These are phyloP conservation scores for Sambucus nigra DNA, from an alignment of 129 eudicot genomes.

Conservation along the genomic window DNA sequence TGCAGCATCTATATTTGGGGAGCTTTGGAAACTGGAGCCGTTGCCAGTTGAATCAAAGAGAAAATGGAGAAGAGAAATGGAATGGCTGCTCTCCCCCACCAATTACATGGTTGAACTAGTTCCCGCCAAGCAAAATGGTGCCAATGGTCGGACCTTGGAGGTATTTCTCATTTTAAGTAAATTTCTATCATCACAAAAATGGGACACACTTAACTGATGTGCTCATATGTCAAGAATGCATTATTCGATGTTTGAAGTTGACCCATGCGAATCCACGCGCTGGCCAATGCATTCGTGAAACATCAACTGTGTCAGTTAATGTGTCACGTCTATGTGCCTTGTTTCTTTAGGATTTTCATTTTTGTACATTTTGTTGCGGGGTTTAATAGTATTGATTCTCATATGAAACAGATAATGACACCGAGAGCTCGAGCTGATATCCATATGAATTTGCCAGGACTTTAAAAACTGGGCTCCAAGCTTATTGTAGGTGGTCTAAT, in stretches of 20 bases:
- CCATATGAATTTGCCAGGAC: conserved; percentile 86
- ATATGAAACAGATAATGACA: conserved; percentile 71
- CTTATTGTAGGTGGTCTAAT: conserved; percentile 73
- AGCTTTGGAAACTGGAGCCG: conserved; percentile 97
- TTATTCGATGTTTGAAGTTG: too few species aligned
- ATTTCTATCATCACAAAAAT: too few species aligned
- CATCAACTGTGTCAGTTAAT: too few species aligned
- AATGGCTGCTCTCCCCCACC: conserved; percentile 88
- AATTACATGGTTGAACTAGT: conserved; percentile 91
- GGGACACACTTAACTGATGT: too few species aligned
- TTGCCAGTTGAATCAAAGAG: conserved; percentile 57
- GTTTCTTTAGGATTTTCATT: too few species aligned
- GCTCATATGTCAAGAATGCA: too few species aligned
- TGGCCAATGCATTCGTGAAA: too few species aligned
- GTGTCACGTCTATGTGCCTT: too few species aligned
- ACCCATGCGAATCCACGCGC: too few species aligned
- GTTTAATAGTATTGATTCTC: too few species aligned
- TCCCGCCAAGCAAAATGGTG: conserved; percentile 64
- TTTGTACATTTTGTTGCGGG: too few species aligned
- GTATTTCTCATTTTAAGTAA: conserved; percentile 18
- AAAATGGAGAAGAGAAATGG: conserved; percentile 83
- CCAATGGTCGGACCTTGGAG: conserved; percentile 78
- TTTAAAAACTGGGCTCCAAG: conserved; percentile 81
- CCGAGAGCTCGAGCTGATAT: conserved; percentile 86
- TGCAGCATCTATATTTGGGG: conserved; percentile 85